A percentile compares a stretch with the other conserved stretches of the same genome.
Conservation (phyloP, 164 flowering plant genomes). For the Protea cynaroides region DNA sequence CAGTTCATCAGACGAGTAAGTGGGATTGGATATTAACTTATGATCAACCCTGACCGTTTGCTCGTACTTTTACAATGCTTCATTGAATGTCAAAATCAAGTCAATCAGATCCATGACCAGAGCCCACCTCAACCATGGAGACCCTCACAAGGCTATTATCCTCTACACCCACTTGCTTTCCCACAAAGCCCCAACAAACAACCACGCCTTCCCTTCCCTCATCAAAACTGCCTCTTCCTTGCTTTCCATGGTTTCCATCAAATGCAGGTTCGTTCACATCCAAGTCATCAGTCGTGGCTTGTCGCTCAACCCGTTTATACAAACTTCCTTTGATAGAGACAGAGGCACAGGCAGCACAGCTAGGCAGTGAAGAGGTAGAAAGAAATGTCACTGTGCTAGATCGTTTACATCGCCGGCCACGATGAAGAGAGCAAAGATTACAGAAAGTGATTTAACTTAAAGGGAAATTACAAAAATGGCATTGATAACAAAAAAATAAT, state of each 20-base stretch:
- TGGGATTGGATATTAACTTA: no score
- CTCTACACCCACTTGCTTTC: constrained; percentile 62
- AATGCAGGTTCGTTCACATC: constrained; percentile 34
- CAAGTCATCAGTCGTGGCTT: constrained; percentile 56
- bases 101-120: constrained; percentile 61
- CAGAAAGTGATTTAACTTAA: no score
- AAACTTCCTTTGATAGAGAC: constrained; percentile 42
- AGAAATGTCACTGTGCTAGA: no score
- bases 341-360: no score
- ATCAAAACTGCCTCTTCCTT: constrained; percentile 41
- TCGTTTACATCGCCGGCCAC: no score
- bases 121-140: constrained; percentile 30
- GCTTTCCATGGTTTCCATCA: constrained; percentile 12
- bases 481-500: no score
- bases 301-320: constrained; percentile 37
- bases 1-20: no score
- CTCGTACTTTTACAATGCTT: constrained; percentile 42
- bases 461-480: no score
- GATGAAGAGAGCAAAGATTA: no score
- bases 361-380: no score
- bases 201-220: constrained; percentile 63
- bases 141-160: constrained; percentile 25
- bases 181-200: constrained; percentile 44
- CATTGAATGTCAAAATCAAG: constrained; percentile 25
- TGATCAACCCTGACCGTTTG: constrained; percentile 24